Evolutionary conservation across 208 protist species (phyloP), one percentile per base, ranked within the genome.

Genomic region (Trypanosoma scelopori): DNA sequence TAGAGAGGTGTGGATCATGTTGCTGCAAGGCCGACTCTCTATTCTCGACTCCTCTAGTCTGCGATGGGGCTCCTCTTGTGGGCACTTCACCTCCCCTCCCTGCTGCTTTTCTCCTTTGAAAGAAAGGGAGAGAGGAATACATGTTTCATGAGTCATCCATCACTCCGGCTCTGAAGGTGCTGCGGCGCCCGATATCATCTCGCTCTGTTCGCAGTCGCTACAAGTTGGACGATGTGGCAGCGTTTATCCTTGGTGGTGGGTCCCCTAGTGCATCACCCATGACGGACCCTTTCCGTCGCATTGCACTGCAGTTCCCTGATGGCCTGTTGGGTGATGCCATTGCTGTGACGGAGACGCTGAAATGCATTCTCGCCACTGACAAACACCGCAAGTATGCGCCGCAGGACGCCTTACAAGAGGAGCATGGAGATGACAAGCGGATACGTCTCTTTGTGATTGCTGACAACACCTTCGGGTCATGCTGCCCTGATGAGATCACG

Each of bases 281-380:
- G 20, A 52, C 16, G 32, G 35, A 1, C 5, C 76, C 75, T 6
- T 79, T 85, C 52, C 45, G 60, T 37, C 70, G 69, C 12, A 77
- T 95, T 13, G 91, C 93, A 0, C 72, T 97, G 57, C 93, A 97
- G 78, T 93, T 97, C 41, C 91, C 93, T 0, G 93, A 97, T 69
- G 78, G 89, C 3, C 49, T 95, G 49, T 74, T 97, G 2, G 62
- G 63, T 5, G 91, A 96, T 57, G 69, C 87, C 35, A 74, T 88
- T 2, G 57, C 56, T 16, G 76, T 97, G 6, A 71, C 85, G 23
- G 63, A 78, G 16, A 70, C 64, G 39, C 74, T 97, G 20, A 66
- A 87, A 47, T 28, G 37, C 5, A 59, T 84, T 28, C 68, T 92
- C 42, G 23, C 56, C 15, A 41, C 61, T 0, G 76, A 91, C 47